Evolutionary conservation across 352 stramenopile species (phyloP).

Genomic region (Globisporangium parvum): DNA sequence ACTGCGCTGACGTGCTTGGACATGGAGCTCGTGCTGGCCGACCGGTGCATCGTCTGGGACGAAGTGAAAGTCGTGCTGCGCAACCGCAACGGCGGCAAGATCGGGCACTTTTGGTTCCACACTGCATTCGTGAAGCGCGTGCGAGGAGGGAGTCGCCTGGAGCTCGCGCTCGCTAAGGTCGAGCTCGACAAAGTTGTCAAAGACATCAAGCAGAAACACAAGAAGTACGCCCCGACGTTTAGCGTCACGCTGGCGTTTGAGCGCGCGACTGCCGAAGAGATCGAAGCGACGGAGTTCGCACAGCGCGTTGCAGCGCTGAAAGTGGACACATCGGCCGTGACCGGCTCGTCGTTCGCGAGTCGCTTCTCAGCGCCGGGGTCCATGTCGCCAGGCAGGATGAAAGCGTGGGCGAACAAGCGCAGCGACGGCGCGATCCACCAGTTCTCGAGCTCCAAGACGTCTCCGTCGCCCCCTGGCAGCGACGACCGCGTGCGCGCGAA

Average conservation of each 20-base stretch:
- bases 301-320: slow-evolving; percentile 7
- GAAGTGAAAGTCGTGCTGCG: slow-evolving; percentile 53
- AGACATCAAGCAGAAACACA: slow-evolving; percentile 64
- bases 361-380: slow-evolving; percentile 4
- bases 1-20: slow-evolving; percentile 14
- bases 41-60: slow-evolving; percentile 48
- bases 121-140: slow-evolving; percentile 43
- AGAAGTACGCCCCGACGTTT: slow-evolving; percentile 48
- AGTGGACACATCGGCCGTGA: neutral
- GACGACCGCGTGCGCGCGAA: slow-evolving; percentile 7
- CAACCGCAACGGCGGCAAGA: slow-evolving; percentile 26
- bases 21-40: slow-evolving; percentile 32
- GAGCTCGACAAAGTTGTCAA: slow-evolving; percentile 74
- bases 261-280: slow-evolving; percentile 23
- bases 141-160: slow-evolving; percentile 8
- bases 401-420: slow-evolving; percentile 19
- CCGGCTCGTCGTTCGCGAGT: slow-evolving; percentile 4
- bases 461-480: neutral
- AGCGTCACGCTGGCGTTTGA: slow-evolving; percentile 46
- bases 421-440: slow-evolving; percentile 5
- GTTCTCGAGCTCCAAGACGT: slow-evolving; percentile 4
- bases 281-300: slow-evolving; percentile 6
- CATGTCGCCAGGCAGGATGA: slow-evolving; percentile 6
- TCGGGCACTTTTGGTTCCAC: slow-evolving; percentile 78
- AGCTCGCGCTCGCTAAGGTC: slow-evolving; percentile 40